These are phyloP conservation scores for Pseudocercospora musae DNA, from an alignment of 2,329 filamentous ascomycete species.

Conservation along the genomic window DNA sequence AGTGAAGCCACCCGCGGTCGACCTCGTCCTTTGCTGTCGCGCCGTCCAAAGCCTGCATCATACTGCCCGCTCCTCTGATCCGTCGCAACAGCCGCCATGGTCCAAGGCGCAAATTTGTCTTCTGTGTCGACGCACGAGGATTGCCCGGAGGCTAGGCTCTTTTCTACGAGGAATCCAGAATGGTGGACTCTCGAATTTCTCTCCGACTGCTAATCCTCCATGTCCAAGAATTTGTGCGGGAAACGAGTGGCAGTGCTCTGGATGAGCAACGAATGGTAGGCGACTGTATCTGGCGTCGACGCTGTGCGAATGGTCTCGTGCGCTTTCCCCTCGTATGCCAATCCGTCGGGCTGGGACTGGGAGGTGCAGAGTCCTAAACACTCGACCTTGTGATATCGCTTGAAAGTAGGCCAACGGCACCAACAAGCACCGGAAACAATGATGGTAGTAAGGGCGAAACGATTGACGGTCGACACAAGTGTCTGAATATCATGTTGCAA, in stretches of 20 bases:
- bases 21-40: conserved; percentile 13
- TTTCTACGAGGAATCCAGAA: neutral
- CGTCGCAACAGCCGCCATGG: conserved; percentile 24
- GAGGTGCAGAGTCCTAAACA: neutral
- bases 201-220: neutral
- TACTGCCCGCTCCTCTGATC: conserved; percentile 20
- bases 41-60: conserved; percentile 10
- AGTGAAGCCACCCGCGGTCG: conserved; percentile 10
- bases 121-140: neutral
- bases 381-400: neutral
- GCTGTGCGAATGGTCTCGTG: conserved; percentile 1
- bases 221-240: neutral
- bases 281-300: neutral
- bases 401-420: neutral
- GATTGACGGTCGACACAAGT: conserved; percentile 1
- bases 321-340: neutral
- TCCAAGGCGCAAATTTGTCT: neutral
- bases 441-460: neutral
- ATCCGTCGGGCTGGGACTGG: neutral
- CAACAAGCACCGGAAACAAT: neutral
- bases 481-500: conserved; percentile 3
- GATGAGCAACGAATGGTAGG: neutral
- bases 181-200: neutral
- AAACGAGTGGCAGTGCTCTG: conserved; percentile 4
- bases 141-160: conserved; percentile 4